phyloP scores from a whole-genome alignment of 441 rosid genomes.

The Populus hybrid region DNA sequence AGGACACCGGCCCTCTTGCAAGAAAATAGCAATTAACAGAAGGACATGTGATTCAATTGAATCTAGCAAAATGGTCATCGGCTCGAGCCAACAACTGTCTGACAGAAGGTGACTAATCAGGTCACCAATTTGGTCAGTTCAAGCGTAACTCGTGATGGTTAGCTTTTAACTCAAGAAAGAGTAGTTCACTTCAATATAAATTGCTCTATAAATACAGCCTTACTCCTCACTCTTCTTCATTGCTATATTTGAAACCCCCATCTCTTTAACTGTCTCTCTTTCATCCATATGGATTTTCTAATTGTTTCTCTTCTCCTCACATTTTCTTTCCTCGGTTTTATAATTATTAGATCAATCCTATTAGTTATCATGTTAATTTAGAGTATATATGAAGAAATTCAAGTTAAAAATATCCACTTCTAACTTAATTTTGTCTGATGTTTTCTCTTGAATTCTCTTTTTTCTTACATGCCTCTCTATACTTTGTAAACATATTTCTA shows the following conservation, averaged over 20 bases:
- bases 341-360: not conserved
- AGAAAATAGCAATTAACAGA: not conserved
- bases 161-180: constrained; percentile 10
- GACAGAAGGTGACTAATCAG: not conserved
- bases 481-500: not conserved
- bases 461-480: not conserved
- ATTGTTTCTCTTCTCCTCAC: not conserved
- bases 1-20: not conserved
- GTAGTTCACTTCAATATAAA: constrained; percentile 1
- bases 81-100: not conserved
- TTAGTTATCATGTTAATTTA: not conserved
- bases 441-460: not conserved
- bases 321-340: not conserved
- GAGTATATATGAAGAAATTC: constrained; percentile 7
- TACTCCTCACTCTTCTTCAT: not conserved
- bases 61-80: not conserved
- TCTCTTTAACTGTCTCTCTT: not conserved
- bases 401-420: not conserved
- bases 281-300: not conserved
- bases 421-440: not conserved
- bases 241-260: constrained; percentile 1
- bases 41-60: not conserved
- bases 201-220: constrained; percentile 36
- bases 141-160: constrained; percentile 28
- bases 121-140: constrained; percentile 5